These are phyloP conservation scores for Peronospora tabacina DNA, from an alignment of 352 stramenopile species.

Conservation along the genomic window DNA sequence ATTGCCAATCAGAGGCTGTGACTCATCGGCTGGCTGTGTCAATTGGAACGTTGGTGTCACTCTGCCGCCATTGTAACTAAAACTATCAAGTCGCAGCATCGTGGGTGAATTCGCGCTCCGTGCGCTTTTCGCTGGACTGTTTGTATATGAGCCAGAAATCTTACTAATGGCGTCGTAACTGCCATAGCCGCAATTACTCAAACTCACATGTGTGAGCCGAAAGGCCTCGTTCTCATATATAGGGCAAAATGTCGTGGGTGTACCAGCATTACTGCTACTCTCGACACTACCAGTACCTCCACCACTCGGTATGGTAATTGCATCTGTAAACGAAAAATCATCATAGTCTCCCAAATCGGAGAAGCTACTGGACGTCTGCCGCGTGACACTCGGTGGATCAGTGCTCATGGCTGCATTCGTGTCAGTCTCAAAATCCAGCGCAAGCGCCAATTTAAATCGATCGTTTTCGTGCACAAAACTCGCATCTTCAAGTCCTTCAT, in stretches of 20 bases:
- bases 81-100: slow-evolving; percentile 29
- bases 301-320: slow-evolving; percentile 30
- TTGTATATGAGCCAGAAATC: slow-evolving; percentile 23
- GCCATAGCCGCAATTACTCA: slow-evolving; percentile 42
- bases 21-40: slow-evolving; percentile 48
- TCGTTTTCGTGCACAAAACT: slow-evolving; percentile 19
- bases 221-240: slow-evolving; percentile 75
- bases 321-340: slow-evolving; percentile 68
- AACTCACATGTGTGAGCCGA: slow-evolving; percentile 45
- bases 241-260: slow-evolving; percentile 60
- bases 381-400: slow-evolving; percentile 39
- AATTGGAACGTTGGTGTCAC: slow-evolving; percentile 55
- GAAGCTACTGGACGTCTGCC: slow-evolving; percentile 84
- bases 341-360: slow-evolving; percentile 83
- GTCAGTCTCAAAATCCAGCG: slow-evolving; percentile 61
- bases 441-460: slow-evolving; percentile 45
- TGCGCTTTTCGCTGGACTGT: slow-evolving; percentile 31
- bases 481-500: slow-evolving; percentile 20
- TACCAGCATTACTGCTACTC: slow-evolving; percentile 28
- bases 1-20: slow-evolving; percentile 47
- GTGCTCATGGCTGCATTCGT: slow-evolving; percentile 28
- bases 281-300: slow-evolving; percentile 29
- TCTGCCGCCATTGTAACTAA: slow-evolving; percentile 35
- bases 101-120: slow-evolving; percentile 27
- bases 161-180: slow-evolving; percentile 37